phyloP scores from a whole-genome alignment of 2,329 filamentous ascomycete genomes.

The Alternaria arbusti region DNA sequence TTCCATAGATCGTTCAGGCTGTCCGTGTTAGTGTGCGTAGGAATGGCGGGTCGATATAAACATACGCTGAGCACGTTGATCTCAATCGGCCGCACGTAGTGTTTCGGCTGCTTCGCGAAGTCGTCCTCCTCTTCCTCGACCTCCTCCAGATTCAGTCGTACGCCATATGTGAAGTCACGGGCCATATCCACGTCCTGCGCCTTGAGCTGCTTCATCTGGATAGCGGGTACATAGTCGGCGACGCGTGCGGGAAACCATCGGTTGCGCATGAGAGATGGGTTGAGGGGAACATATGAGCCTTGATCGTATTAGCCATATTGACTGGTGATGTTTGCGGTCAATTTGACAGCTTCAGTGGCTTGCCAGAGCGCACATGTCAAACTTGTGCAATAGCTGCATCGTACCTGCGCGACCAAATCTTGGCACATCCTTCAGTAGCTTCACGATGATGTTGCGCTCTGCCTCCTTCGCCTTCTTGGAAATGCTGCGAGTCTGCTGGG shows the following conservation, averaged over 20 bases:
- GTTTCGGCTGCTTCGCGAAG: constrained; percentile 20
- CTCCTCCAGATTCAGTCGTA: constrained; percentile 38
- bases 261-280: constrained; percentile 62
- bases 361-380: neutral
- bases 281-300: constrained; percentile 61
- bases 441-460: constrained; percentile 55
- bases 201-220: constrained; percentile 54
- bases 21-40: constrained; percentile 23
- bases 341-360: neutral
- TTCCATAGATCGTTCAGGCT: constrained; percentile 54
- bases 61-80: constrained; percentile 50
- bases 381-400: constrained; percentile 5
- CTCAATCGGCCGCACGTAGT: constrained; percentile 48
- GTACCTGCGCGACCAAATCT: constrained; percentile 56
- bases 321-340: neutral
- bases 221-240: constrained; percentile 60
- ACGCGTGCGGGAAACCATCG: constrained; percentile 58
- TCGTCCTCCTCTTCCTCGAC: constrained; percentile 31
- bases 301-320: constrained; percentile 23
- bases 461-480: constrained; percentile 54
- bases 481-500: constrained; percentile 52
- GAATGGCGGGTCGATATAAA: neutral
- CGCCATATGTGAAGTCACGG: constrained; percentile 56
- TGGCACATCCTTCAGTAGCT: constrained; percentile 59
- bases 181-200: constrained; percentile 53